These are phyloP conservation scores for Rugosomyces carneus DNA, from an alignment of 1,284 basidiomycete species.

Conservation along the genomic window DNA sequence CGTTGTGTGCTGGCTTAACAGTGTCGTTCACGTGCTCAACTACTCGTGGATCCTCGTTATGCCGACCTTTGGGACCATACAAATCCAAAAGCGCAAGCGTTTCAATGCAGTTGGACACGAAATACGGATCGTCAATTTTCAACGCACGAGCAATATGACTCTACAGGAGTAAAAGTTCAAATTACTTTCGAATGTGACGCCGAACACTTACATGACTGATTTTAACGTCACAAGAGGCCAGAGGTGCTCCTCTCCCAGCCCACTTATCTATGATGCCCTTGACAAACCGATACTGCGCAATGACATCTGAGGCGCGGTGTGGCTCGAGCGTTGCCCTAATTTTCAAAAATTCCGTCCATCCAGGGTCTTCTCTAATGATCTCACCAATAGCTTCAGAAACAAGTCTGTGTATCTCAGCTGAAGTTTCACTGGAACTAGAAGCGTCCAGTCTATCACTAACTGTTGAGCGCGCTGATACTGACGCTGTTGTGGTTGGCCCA, in stretches of 20 bases:
- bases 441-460: slow-evolving; percentile 15
- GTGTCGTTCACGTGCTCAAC: slow-evolving; percentile 44
- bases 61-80: slow-evolving; percentile 52
- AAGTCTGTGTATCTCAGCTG: slow-evolving; percentile 29
- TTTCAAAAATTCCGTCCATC: slow-evolving; percentile 36
- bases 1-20: slow-evolving; percentile 28
- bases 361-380: slow-evolving; percentile 32
- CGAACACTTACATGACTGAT: slow-evolving; percentile 32
- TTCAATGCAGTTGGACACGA: slow-evolving; percentile 44
- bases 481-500: slow-evolving; percentile 4
- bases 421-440: slow-evolving; percentile 27
- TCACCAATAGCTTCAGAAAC: slow-evolving; percentile 35
- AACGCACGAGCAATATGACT: slow-evolving; percentile 50
- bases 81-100: slow-evolving; percentile 42
- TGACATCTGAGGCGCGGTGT: slow-evolving; percentile 34
- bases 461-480: not conserved
- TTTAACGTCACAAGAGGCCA: slow-evolving; percentile 23
- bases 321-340: slow-evolving; percentile 32
- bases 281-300: slow-evolving; percentile 43
- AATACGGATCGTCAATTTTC: slow-evolving; percentile 35
- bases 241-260: slow-evolving; percentile 34
- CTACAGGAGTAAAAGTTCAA: slow-evolving; percentile 25
- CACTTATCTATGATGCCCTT: slow-evolving; percentile 36
- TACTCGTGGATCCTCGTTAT: slow-evolving; percentile 43
- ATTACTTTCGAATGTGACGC: not conserved